Evolutionary conservation across 306 rosid genomes (phyloP).

Genomic region (Ormosia emarginata): DNA sequence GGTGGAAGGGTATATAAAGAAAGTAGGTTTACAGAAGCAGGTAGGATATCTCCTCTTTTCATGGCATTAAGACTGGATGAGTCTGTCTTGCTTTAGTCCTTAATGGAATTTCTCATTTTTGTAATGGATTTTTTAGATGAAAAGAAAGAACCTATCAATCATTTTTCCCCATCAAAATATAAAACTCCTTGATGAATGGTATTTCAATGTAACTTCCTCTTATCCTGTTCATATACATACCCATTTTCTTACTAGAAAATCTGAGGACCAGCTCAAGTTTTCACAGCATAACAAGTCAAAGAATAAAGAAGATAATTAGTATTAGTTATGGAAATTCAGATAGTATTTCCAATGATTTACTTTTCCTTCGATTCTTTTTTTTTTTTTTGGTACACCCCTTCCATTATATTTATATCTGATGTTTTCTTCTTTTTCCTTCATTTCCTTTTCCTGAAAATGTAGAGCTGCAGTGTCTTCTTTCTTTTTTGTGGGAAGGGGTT

Average conservation of each 20-base stretch:
- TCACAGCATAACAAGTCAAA: neutral
- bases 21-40: slow-evolving; percentile 78
- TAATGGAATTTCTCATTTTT: neutral
- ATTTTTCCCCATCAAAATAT: neutral
- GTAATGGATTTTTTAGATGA: neutral
- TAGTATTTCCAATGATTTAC: neutral
- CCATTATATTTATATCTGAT: neutral
- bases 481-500: neutral
- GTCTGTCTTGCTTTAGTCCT: neutral
- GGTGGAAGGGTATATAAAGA: slow-evolving; percentile 91
- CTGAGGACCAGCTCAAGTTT: neutral
- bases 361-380: neutral
- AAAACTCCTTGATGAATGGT: neutral
- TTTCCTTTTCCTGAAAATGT: slow-evolving; percentile 1
- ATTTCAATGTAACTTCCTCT: neutral
- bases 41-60: slow-evolving; percentile 35
- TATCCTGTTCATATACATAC: neutral
- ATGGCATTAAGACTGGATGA: neutral
- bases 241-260: neutral
- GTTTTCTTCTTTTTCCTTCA: neutral
- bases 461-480: neutral
- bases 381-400: no score
- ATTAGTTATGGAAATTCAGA: neutral
- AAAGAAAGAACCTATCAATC: neutral
- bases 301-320: neutral